Evolutionary conservation across 768 basidiomycete genomes (phyloP).

Genomic region (Xerocomus potaroensis): DNA sequence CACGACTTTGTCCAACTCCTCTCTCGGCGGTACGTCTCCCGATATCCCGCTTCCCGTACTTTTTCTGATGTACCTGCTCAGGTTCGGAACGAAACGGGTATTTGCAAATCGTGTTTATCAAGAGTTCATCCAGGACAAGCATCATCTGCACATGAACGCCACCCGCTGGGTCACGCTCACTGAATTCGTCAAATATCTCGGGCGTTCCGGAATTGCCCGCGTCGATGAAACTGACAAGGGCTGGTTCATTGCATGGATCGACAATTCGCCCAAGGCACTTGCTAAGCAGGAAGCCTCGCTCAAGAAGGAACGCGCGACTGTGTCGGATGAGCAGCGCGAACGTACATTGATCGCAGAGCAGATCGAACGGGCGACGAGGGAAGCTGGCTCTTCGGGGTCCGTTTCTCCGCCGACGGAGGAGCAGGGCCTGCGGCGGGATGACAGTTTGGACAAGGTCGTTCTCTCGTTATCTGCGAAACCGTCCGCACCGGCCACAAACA

Average conservation of each 20-base stretch:
- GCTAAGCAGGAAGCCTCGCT: slow-evolving; percentile 82
- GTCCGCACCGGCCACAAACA: slow-evolving; percentile 22
- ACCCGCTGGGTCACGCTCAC: slow-evolving; percentile 97
- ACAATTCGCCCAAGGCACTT: slow-evolving; percentile 91
- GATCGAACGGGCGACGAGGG: slow-evolving; percentile 79
- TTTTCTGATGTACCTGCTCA: slow-evolving; percentile 21
- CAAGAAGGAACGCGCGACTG: slow-evolving; percentile 90
- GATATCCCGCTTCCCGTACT: neutral
- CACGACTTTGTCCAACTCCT: slow-evolving; percentile 88
- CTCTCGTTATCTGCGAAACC: slow-evolving; percentile 66
- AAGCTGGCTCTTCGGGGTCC: slow-evolving; percentile 28
- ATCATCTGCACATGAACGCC: slow-evolving; percentile 96
- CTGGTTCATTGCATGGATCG: slow-evolving; percentile 97
- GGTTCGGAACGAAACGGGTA: slow-evolving; percentile 93
- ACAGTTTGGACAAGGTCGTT: slow-evolving; percentile 68
- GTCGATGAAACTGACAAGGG: slow-evolving; percentile 99
- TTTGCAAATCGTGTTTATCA: slow-evolving; percentile 95
- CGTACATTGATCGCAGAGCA: slow-evolving; percentile 86
- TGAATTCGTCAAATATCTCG: slow-evolving; percentile 91
- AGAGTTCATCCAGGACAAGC: slow-evolving; percentile 93
- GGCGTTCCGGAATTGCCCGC: slow-evolving; percentile 77
- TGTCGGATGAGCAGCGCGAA: slow-evolving; percentile 94
- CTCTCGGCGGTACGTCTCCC: slow-evolving; percentile 63
- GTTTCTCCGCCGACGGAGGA: slow-evolving; percentile 44
- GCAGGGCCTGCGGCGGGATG: slow-evolving; percentile 63